Evolutionary conservation across 768 basidiomycete genomes (phyloP).

Genomic region (Boletus tomentosulus): DNA sequence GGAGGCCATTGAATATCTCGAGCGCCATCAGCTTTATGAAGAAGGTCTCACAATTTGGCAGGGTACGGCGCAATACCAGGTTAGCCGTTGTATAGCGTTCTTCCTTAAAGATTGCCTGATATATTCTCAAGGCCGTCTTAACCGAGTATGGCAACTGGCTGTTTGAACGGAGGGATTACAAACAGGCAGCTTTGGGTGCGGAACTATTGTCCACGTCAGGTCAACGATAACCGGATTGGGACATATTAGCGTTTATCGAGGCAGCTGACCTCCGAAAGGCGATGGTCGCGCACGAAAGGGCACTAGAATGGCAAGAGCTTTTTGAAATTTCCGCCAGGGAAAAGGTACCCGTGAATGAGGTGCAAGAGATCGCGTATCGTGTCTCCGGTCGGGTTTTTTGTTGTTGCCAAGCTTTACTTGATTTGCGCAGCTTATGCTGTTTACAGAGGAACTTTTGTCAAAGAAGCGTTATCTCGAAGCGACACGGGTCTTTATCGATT

Average conservation of each 20-base stretch:
- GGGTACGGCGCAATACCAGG: constrained; percentile 58
- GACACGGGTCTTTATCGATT: constrained; percentile 78
- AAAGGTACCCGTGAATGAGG: constrained; percentile 48
- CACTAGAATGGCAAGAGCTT: constrained; percentile 86
- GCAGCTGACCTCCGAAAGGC: constrained; percentile 65
- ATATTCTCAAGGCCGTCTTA: constrained; percentile 51
- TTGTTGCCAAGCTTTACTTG: background rate
- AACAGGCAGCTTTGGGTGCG: constrained; percentile 78
- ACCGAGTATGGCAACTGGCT: constrained; percentile 83
- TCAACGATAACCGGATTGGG: constrained; percentile 5
- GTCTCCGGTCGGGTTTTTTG: constrained; percentile 60
- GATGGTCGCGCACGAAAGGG: constrained; percentile 84
- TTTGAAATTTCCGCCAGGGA: constrained; percentile 71
- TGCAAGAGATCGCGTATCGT: constrained; percentile 65
- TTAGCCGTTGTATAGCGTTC: constrained; percentile 27
- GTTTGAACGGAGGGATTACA: constrained; percentile 79
- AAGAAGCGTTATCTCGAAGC: constrained; percentile 83
- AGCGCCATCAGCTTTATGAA: constrained; percentile 71
- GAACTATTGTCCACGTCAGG: background rate
- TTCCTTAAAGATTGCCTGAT: constrained; percentile 5
- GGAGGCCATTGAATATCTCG: constrained; percentile 77
- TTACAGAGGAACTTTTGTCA: constrained; percentile 71
- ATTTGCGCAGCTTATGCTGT: constrained; percentile 1
- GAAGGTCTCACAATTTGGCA: constrained; percentile 74
- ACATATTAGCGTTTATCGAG: constrained; percentile 62